A percentile compares a stretch with the other conserved stretches of the same genome.
Evolutionary conservation across 352 stramenopile genomes (phyloP).

Genomic region (Globisporangium radiosum): DNA sequence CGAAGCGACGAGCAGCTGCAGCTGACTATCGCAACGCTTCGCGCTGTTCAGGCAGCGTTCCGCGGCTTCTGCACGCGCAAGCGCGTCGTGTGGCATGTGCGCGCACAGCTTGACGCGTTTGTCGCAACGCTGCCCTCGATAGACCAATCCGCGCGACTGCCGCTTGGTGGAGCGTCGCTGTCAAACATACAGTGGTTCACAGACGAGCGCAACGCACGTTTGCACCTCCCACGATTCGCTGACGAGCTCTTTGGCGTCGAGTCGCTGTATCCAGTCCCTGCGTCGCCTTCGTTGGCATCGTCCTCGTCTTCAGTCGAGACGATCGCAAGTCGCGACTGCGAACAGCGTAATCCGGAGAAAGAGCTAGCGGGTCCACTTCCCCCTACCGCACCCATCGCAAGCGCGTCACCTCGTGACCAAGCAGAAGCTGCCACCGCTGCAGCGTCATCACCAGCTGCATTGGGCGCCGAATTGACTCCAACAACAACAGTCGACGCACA

Average conservation of each 20-base stretch:
- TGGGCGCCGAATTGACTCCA: no score
- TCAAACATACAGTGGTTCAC: constrained; percentile 18
- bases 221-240: constrained; percentile 37
- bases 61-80: constrained; percentile 45
- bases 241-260: constrained; percentile 34
- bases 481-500: no score
- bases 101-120: constrained; percentile 33
- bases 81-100: constrained; percentile 42
- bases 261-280: constrained; percentile 16
- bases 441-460: not conserved
- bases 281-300: not conserved
- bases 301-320: not conserved
- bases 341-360: not conserved
- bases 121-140: constrained; percentile 26
- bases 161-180: constrained; percentile 12
- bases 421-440: not conserved
- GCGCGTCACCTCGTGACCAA: not conserved
- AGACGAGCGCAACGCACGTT: constrained; percentile 2
- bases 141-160: constrained; percentile 14
- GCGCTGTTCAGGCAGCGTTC: constrained; percentile 26
- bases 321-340: not conserved
- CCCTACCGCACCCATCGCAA: no score
- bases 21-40: not conserved
- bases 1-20: not conserved
- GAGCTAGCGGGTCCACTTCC: not conserved